phyloP scores from a whole-genome alignment of 2,329 filamentous ascomycete species.

The Trichoderma gracile region DNA sequence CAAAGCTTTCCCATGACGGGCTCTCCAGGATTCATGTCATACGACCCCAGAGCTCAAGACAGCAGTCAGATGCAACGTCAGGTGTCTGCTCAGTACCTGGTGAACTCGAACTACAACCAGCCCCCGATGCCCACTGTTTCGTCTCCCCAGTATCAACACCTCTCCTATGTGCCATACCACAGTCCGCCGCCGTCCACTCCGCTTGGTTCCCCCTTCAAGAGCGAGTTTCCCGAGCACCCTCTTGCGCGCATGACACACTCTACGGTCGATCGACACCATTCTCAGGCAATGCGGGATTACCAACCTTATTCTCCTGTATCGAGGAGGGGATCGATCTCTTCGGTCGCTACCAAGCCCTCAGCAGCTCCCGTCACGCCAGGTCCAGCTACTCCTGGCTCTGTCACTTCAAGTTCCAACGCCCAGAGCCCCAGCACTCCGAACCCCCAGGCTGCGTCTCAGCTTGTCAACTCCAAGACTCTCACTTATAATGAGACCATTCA shows the following conservation, averaged over 20 bases:
- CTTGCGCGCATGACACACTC: conserved; percentile 29
- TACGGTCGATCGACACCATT: conserved; percentile 33
- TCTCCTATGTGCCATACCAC: conserved; percentile 48
- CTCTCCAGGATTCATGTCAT: conserved; percentile 48
- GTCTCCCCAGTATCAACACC: conserved; percentile 47
- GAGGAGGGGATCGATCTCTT: conserved; percentile 37
- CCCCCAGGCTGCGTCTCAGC: conserved; percentile 4
- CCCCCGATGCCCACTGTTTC: conserved; percentile 46
- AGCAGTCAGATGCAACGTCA: conserved; percentile 46
- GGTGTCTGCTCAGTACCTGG: conserved; percentile 51
- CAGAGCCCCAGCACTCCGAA: conserved; percentile 27
- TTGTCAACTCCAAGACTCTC: conserved; percentile 43
- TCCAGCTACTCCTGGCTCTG: conserved; percentile 24
- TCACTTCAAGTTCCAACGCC: conserved; percentile 24
- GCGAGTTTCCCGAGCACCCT: conserved; percentile 38
- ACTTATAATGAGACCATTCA: conserved; percentile 49
- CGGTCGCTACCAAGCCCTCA: conserved; percentile 25
- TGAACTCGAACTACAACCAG: conserved; percentile 47
- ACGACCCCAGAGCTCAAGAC: conserved; percentile 47
- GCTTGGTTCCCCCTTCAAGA: conserved; percentile 39
- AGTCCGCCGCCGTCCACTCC: conserved; percentile 40
- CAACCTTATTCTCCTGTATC: conserved; percentile 39
- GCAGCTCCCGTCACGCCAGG: background rate
- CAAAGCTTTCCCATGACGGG: conserved; percentile 53
- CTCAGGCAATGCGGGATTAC: conserved; percentile 37